Conservation (phyloP, 441 rosid species). For the Monsonia emarginata region DNA sequence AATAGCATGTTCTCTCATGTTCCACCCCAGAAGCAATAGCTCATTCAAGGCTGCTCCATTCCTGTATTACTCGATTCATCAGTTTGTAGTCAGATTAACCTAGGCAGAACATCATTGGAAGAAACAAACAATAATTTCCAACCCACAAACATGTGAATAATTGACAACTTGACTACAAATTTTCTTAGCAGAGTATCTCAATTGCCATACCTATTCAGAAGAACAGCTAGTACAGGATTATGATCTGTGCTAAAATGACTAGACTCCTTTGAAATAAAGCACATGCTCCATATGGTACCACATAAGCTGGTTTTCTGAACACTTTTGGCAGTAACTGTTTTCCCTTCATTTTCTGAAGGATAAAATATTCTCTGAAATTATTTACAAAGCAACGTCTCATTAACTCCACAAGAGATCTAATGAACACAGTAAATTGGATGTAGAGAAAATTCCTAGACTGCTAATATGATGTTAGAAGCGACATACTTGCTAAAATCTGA, state of each 20-base stretch:
- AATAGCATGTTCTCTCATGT: slow-evolving; percentile 43
- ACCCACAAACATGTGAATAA: slow-evolving; percentile 19
- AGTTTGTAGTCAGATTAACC: slow-evolving; percentile 19
- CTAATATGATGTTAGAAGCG: slow-evolving; percentile 1
- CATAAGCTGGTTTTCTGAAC: slow-evolving; percentile 30
- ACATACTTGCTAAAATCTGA: slow-evolving; percentile 16
- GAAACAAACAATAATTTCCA: slow-evolving; percentile 16
- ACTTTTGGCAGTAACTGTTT: slow-evolving; percentile 29
- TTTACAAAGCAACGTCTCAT: slow-evolving; percentile 20
- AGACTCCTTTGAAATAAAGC: slow-evolving; percentile 63
- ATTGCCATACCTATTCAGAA: slow-evolving; percentile 68
- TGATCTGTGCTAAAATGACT: slow-evolving; percentile 50
- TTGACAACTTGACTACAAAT: slow-evolving; percentile 8
- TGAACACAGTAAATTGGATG: background rate
- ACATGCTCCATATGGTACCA: slow-evolving; percentile 99
- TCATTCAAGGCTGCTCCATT: slow-evolving; percentile 56
- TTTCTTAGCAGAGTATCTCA: slow-evolving; percentile 21
- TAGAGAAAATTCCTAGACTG: slow-evolving; percentile 3
- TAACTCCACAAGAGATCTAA: slow-evolving; percentile 16
- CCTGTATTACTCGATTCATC: slow-evolving; percentile 42
- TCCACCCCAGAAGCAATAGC: slow-evolving; percentile 64
- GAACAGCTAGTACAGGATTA: slow-evolving; percentile 74
- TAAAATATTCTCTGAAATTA: slow-evolving; percentile 52
- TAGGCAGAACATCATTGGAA: slow-evolving; percentile 18
- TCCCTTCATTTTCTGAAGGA: slow-evolving; percentile 58